Evolutionary conservation across 345 rosid genomes (phyloP), one percentile per base, ranked within the genome.

Genomic region (Salix purpurea): DNA sequence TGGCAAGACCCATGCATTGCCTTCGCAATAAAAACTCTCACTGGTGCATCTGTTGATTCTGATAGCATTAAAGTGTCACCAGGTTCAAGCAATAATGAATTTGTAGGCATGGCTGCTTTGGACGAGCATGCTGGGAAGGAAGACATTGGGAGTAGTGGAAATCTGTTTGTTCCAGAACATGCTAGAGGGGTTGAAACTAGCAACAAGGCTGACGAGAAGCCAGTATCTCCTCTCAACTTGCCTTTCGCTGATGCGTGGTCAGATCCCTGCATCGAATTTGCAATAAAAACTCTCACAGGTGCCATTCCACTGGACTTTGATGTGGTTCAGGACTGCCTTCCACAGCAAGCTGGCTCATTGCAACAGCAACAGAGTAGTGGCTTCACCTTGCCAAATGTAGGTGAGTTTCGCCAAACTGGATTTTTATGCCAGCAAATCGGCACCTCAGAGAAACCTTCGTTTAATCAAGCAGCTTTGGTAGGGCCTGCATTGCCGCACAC

Each of bases 1-100:
- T 88, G 94, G 83, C 80, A 86, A 48, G 99, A 96, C 77, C 98
- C 99, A 44, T 96, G 99, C 87, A 96, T 96, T 24, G 99, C 97
- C 62, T 96, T 96, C 85, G 99, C 99, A 62, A 92, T 96, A 62
- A 86, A 89, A 86, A 95, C 94, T 24, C 94, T 95, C 15, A 95
- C 98, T 0, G 99, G 94, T 73, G 81, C 81, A 67, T 73, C 90
- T 1, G 84, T 90, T 70, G 87, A 80, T 77, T 82, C 87, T 5
- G 83, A 75, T 66, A 69, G 61, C 65, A 69, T 81, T 52, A 79
- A 83, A 61, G 65, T 71, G 34, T 81, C 88, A 44, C 9, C 75
- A 26, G 88, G 83, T 69, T 78, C 88, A 52, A 84, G 80, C 69
- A 83, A 70, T 61, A 65, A 77, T 74, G 74, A 76, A 70, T 28